Conservation (phyloP, 768 basidiomycete species). For the Pulveroboletus sp. region DNA sequence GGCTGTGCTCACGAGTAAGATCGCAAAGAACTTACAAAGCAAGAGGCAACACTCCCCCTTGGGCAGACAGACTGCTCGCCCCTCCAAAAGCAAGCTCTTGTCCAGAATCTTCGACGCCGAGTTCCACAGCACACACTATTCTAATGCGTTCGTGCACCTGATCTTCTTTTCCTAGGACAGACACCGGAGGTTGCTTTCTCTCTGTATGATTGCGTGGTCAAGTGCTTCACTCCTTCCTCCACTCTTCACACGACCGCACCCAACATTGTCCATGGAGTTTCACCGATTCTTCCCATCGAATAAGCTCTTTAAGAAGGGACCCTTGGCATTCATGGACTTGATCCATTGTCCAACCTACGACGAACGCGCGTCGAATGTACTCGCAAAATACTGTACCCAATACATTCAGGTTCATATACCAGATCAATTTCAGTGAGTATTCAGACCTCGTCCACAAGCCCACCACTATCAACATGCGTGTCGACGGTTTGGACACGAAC, state of each 20-base stretch:
- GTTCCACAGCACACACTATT: conserved; percentile 25
- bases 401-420: conserved; percentile 13
- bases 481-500: conserved; percentile 24
- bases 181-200: too few relatives aligned
- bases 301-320: conserved; percentile 1
- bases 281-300: neutral
- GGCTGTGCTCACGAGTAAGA: too few relatives aligned
- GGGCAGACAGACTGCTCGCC: neutral
- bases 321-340: conserved; percentile 18
- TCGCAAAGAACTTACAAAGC: neutral
- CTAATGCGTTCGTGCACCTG: conserved; percentile 27
- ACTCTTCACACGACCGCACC: conserved; percentile 40
- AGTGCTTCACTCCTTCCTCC: conserved; percentile 16
- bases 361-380: conserved; percentile 7
- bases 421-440: neutral
- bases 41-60: neutral
- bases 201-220: too few relatives aligned
- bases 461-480: conserved; percentile 18
- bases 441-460: too few relatives aligned
- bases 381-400: conserved; percentile 17
- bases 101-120: conserved; percentile 15
- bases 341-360: conserved; percentile 11
- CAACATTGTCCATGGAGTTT: conserved; percentile 13
- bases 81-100: conserved; percentile 14
- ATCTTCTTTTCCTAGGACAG: neutral